Evolutionary conservation across 108 stramenopile genomes (phyloP).

Genomic region (Stephanodiscus triporus): DNA sequence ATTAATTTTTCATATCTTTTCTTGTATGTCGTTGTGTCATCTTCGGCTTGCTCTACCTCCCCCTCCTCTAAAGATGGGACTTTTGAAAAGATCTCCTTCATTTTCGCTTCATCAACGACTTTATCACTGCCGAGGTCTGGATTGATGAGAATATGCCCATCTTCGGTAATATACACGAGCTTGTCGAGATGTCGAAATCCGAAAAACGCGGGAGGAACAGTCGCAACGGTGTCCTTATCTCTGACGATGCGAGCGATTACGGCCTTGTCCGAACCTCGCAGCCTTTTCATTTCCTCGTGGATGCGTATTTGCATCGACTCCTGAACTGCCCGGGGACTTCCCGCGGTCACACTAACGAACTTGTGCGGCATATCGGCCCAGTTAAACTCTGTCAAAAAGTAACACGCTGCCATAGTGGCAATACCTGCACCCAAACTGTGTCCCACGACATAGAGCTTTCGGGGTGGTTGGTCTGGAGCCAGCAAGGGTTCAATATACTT

Average conservation of each 20-base stretch:
- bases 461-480: conserved; percentile 41
- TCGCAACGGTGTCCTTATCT: conserved; percentile 54
- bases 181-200: conserved; percentile 52
- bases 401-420: conserved; percentile 60
- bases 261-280: conserved; percentile 28
- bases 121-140: conserved; percentile 13
- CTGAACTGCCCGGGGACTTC: conserved; percentile 53
- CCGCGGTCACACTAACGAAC: conserved; percentile 55
- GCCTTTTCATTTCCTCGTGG: conserved; percentile 26
- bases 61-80: neutral
- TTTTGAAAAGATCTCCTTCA: neutral
- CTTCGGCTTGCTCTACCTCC: conserved; percentile 15
- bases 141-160: conserved; percentile 38
- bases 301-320: conserved; percentile 43
- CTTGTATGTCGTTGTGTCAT: neutral
- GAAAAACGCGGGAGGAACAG: conserved; percentile 43
- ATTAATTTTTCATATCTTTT: conserved; percentile 29
- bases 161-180: conserved; percentile 42
- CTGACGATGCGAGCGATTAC: conserved; percentile 54
- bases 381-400: conserved; percentile 57
- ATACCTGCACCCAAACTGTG: conserved; percentile 67
- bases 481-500: conserved; percentile 54
- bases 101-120: neutral
- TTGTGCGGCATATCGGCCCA: conserved; percentile 52
- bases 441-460: conserved; percentile 59